phyloP scores from a whole-genome alignment of 768 basidiomycete genomes.

The Termitomyces sp. region DNA sequence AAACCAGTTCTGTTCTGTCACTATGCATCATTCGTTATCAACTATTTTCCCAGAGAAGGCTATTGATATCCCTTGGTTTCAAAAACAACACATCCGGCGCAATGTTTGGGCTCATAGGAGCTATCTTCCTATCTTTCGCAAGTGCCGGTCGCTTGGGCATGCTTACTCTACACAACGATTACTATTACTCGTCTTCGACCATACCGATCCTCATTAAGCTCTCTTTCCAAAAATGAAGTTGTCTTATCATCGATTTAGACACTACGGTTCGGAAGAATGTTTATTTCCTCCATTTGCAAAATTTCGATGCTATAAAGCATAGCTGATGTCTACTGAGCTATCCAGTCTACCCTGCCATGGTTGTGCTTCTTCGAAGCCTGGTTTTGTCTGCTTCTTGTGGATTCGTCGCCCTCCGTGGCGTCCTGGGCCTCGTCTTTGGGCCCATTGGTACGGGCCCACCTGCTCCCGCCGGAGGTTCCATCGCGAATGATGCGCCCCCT shows the following conservation, averaged over 20 bases:
- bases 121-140: neutral
- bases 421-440: conserved; percentile 15
- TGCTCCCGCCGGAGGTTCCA: conserved; percentile 18
- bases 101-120: neutral
- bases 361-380: conserved; percentile 5
- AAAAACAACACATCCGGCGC: neutral
- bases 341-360: conserved; percentile 7
- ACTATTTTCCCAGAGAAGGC: neutral
- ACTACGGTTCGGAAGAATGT: conserved; percentile 1
- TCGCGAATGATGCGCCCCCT: conserved; percentile 22
- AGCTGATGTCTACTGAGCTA: neutral
- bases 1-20: neutral
- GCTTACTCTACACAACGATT: neutral
- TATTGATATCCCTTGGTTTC: neutral
- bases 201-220: neutral
- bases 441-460: conserved; percentile 21
- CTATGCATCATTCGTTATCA: neutral
- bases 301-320: conserved; percentile 11
- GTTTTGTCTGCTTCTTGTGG: conserved; percentile 5
- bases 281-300: neutral
- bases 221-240: neutral
- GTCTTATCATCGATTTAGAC: neutral
- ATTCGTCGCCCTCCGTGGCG: conserved; percentile 1
- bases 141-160: neutral
- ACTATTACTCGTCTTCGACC: neutral